A percentile compares a stretch with the other conserved stretches of the same genome.
Conservation (phyloP, 352 stramenopile genomes). For the Phytophthora palmivora region DNA sequence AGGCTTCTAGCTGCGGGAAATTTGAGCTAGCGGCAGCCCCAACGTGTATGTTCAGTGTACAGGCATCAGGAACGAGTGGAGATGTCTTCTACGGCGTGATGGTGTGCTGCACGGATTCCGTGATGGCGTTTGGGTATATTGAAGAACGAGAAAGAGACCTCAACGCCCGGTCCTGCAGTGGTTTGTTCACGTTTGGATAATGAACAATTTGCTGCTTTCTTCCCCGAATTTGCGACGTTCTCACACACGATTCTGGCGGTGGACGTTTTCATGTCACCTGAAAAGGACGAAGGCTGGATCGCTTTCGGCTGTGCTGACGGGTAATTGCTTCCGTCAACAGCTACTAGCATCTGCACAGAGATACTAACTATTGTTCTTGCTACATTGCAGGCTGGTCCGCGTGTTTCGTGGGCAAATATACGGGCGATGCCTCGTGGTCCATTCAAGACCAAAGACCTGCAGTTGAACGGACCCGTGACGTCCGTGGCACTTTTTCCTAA, state of each 20-base stretch:
- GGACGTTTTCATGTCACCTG: slow-evolving; percentile 37
- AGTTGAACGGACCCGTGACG: slow-evolving; percentile 68
- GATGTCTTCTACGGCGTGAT: slow-evolving; percentile 68
- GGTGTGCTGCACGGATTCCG: slow-evolving; percentile 60
- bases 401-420: slow-evolving; percentile 53
- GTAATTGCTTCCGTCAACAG: slow-evolving; percentile 26
- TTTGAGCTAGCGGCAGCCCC: slow-evolving; percentile 70
- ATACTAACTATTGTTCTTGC: slow-evolving; percentile 5
- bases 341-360: not conserved
- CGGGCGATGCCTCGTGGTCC: slow-evolving; percentile 47
- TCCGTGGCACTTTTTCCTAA: slow-evolving; percentile 62
- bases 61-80: slow-evolving; percentile 33
- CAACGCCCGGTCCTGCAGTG: slow-evolving; percentile 3
- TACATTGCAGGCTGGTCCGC: slow-evolving; percentile 47
- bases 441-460: slow-evolving; percentile 57
- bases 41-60: slow-evolving; percentile 56
- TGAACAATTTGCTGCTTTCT: slow-evolving; percentile 72
- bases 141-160: slow-evolving; percentile 36
- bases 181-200: slow-evolving; percentile 56
- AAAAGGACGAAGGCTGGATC: slow-evolving; percentile 48
- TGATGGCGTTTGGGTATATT: slow-evolving; percentile 72
- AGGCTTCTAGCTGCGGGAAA: slow-evolving; percentile 28
- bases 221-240: slow-evolving; percentile 74
- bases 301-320: slow-evolving; percentile 78
- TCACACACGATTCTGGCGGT: slow-evolving; percentile 60